Evolutionary conservation across 2,329 filamentous ascomycete species (phyloP).

Genomic region (Diplodia sapinea): DNA sequence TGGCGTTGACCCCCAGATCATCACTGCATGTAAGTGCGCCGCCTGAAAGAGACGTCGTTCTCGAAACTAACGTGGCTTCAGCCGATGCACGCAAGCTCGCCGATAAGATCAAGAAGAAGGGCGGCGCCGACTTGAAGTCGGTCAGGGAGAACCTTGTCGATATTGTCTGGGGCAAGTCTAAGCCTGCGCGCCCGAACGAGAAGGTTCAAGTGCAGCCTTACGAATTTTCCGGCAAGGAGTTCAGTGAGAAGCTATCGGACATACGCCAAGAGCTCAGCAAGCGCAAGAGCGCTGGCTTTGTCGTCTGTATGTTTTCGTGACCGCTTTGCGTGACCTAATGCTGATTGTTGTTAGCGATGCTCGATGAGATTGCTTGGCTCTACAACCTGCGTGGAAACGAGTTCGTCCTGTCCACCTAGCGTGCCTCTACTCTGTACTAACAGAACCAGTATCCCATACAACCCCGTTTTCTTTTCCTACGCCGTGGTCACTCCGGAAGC

Average conservation of each 20-base stretch:
- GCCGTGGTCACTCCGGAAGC: conserved; percentile 79
- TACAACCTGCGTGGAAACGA: conserved; percentile 95
- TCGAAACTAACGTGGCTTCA: conserved; percentile 35
- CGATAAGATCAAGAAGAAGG: conserved; percentile 86
- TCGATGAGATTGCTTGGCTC: conserved; percentile 98
- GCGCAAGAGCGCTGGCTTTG: conserved; percentile 84
- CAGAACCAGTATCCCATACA: conserved; percentile 77
- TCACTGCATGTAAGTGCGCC: conserved; percentile 66
- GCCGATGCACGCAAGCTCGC: conserved; percentile 75
- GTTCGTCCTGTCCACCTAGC: conserved; percentile 46
- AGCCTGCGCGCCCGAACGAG: conserved; percentile 77
- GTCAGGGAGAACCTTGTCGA: conserved; percentile 88
- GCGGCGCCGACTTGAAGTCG: conserved; percentile 76
- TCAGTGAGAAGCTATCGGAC: conserved; percentile 81
- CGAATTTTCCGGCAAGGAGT: conserved; percentile 80
- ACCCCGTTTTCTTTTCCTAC: conserved; percentile 98
- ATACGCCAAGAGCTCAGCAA: conserved; percentile 90
- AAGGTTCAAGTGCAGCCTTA: conserved; percentile 73
- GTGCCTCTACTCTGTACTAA: not conserved
- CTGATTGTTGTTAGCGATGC: conserved; percentile 63
- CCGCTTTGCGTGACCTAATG: not conserved
- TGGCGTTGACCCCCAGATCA: conserved; percentile 86
- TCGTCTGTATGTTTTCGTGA: conserved; percentile 66
- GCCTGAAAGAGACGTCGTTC: not conserved
- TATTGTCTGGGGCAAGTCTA: conserved; percentile 77